Conservation (phyloP, 2,329 filamentous ascomycete species). For the Daldinia eschscholtzii region DNA sequence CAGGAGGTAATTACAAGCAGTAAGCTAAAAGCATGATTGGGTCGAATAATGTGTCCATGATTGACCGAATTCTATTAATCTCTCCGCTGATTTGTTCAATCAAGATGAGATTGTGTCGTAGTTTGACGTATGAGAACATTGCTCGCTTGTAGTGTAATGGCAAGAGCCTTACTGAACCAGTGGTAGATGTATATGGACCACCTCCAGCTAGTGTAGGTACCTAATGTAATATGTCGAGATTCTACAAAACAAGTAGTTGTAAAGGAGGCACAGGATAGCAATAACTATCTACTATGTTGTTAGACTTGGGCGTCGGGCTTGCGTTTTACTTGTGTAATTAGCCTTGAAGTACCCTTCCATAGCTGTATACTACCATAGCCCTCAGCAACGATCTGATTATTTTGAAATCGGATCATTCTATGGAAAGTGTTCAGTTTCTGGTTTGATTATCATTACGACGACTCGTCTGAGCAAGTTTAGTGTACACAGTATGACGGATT, state of each 20-base stretch:
- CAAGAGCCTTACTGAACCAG: background rate
- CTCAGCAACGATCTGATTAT: background rate
- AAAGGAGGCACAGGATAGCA: background rate
- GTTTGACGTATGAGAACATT: conserved; percentile 14
- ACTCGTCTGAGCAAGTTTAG: background rate
- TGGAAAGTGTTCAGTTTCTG: background rate
- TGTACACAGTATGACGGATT: background rate
- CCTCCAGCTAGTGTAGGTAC: background rate
- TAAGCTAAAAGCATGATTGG: conserved; percentile 13
- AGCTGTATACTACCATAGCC: background rate
- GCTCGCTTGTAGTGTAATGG: background rate
- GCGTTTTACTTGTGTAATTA: background rate
- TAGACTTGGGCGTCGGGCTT: background rate
- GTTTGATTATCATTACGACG: background rate
- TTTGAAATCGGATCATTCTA: background rate
- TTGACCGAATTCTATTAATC: conserved; percentile 32
- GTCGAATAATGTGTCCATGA: conserved; percentile 33
- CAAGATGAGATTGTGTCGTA: conserved; percentile 14
- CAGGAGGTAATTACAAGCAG: conserved; percentile 15
- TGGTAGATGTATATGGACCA: background rate
- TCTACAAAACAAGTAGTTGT: background rate
- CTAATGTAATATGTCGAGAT: background rate
- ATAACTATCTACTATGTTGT: background rate
- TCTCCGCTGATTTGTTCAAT: conserved; percentile 22
- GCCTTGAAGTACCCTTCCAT: background rate